These are phyloP conservation scores for Pichia manshurica DNA, from an alignment of 805 yeast genomes.

Conservation along the genomic window DNA sequence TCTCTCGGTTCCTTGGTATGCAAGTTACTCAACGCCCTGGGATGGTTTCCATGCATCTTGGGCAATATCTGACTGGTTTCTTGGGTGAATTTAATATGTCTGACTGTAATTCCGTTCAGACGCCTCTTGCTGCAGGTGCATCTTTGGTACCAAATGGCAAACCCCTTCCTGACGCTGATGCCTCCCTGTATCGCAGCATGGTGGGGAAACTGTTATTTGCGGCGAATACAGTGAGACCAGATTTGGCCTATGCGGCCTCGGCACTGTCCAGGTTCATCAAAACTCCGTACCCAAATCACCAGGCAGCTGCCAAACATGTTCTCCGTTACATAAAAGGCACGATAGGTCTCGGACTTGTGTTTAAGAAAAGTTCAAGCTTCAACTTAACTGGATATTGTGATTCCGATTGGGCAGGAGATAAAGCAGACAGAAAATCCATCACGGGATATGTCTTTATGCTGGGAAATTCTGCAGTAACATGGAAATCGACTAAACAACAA, in stretches of 20 bases:
- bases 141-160: neutral
- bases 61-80: neutral
- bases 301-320: slow-evolving; percentile 6
- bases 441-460: slow-evolving; percentile 9
- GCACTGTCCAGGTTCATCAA: slow-evolving; percentile 1
- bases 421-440: slow-evolving; percentile 12
- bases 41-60: neutral
- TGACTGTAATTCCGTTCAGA: neutral
- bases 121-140: neutral
- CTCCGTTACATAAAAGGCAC: slow-evolving; percentile 7
- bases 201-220: slow-evolving; percentile 5
- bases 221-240: neutral
- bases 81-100: neutral
- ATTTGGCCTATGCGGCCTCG: slow-evolving; percentile 1
- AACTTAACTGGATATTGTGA: slow-evolving; percentile 10
- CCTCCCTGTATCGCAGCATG: slow-evolving; percentile 2
- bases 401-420: slow-evolving; percentile 14
- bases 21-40: neutral
- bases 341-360: neutral
- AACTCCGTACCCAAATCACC: neutral
- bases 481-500: slow-evolving; percentile 2
- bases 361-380: neutral
- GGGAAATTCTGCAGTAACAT: slow-evolving; percentile 3
- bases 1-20: slow-evolving; percentile 3
- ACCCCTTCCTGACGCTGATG: neutral